Base-by-base conservation (phyloP, 148 eudicot genomes). In the Diospyros lotus region DNA sequence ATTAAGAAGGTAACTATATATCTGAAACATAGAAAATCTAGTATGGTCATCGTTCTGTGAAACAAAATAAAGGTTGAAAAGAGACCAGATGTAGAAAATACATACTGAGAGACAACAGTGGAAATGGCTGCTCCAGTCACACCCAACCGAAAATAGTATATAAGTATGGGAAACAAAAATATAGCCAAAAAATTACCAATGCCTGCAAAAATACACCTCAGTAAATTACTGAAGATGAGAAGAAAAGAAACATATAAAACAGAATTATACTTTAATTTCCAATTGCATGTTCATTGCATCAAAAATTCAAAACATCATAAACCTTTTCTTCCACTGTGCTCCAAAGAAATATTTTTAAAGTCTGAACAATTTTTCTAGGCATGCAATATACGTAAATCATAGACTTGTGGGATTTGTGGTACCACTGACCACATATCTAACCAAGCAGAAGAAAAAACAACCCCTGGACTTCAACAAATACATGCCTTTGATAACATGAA, bases 61-160 rank as follows among this genome's bases (percentile, higher is more conserved):
- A 55, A 42, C 38, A 58, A n/a, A 40, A 17, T 10, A 41, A 70
- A 40, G 42, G 9, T n/a, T 9, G 2, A 10, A 53, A 4, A 50
- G 53, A 64, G 67, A 64, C 59, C 42, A 68, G n/a, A 75, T n/a
- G 17, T 8, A 71, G 55, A 42, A 63, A 74, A 58, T 40, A 84
- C 98, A 73, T 85, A 95, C 97, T 95, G 98, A 74, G 98, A 95
- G 38, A 89, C 63, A 74, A 95, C 96, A 55, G 96, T 87, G 69
- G 97, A 83, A 76, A 87, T 85, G 64, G 98, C 98, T 65, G 98
- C 98, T 84, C 98, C 98, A 77, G 81, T 71, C 71, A 89, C 89
- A 73, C 98, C 97, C 84, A 90, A 78, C 65, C 81, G 81, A 78
- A 80, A 85, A 77, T 82, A 83, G 78, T 92, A 80, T 84, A 94